phyloP scores from a whole-genome alignment of 768 basidiomycete genomes.

The Hygrocybe punicea region DNA sequence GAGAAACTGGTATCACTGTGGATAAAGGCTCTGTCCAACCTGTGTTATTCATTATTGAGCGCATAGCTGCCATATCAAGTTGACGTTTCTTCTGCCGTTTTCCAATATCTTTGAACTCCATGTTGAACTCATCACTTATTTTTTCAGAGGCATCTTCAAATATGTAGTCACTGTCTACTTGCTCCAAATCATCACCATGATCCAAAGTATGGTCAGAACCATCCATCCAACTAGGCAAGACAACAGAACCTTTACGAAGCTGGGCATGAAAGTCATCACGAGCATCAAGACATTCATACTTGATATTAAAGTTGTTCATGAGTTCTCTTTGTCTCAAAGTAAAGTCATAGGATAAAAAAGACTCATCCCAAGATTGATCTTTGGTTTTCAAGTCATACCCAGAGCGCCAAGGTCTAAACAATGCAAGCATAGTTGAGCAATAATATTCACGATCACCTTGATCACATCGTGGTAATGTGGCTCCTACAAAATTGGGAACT shows the following conservation, averaged over 20 bases:
- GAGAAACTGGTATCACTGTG: no score
- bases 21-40: no score
- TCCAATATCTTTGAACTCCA: no score
- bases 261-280: not conserved
- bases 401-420: constrained; percentile 32
- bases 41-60: no score
- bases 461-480: constrained; percentile 28
- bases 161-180: no score
- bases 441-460: constrained; percentile 30
- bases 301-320: constrained; percentile 31
- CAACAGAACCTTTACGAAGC: not conserved
- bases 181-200: no score
- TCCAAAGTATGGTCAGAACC: no score
- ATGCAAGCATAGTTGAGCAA: constrained; percentile 29
- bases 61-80: no score
- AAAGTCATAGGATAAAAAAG: constrained; percentile 20
- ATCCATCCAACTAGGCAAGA: no score
- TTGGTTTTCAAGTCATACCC: constrained; percentile 23
- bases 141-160: no score
- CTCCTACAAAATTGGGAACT: constrained; percentile 32
- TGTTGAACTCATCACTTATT: no score
- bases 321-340: constrained; percentile 9
- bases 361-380: constrained; percentile 23
- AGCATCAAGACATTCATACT: constrained; percentile 37
- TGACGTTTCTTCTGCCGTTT: no score